Conservation (phyloP, 352 stramenopile genomes). For the Thalassiosira exigua region DNA sequence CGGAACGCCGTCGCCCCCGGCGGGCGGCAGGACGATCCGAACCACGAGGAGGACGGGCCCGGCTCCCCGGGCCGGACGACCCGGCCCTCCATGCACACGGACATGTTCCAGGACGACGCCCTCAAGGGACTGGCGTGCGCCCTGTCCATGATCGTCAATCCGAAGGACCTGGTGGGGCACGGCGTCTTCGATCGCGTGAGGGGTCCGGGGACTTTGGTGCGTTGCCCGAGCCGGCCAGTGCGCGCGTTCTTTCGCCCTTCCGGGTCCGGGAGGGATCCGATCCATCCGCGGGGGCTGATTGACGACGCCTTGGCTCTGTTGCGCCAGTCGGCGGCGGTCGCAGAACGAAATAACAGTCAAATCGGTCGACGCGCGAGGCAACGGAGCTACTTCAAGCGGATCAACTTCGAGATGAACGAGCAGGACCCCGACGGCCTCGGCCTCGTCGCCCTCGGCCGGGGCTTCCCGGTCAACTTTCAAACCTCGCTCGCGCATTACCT, state of each 20-base stretch:
- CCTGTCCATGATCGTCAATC: constrained; percentile 57
- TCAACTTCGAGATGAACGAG: constrained; percentile 47
- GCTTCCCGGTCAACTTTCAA: constrained; percentile 25
- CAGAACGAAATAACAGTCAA: neutral
- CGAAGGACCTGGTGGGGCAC: constrained; percentile 55
- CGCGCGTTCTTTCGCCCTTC: constrained; percentile 17
- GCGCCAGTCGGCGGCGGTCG: neutral
- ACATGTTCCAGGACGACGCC: constrained; percentile 65
- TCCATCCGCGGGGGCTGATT: neutral
- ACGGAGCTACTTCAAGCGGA: constrained; percentile 14
- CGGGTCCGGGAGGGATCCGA: neutral
- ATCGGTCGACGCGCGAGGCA: neutral
- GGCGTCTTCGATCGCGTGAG: constrained; percentile 69
- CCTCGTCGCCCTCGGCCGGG: constrained; percentile 11
- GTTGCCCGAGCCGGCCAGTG: constrained; percentile 30
- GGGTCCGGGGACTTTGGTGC: constrained; percentile 53
- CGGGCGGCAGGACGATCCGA: constrained; percentile 59
- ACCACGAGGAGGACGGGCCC: constrained; percentile 33
- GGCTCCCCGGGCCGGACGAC: too few species aligned
- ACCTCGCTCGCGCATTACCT: constrained; percentile 52
- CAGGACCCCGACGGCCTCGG: constrained; percentile 26
- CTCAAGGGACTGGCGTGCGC: constrained; percentile 47
- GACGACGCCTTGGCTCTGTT: neutral
- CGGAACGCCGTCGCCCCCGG: neutral
- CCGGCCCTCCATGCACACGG: constrained; percentile 39